phyloP scores from a whole-genome alignment of 2,329 filamentous ascomycete genomes.

The Talaromyces rugulosus region DNA sequence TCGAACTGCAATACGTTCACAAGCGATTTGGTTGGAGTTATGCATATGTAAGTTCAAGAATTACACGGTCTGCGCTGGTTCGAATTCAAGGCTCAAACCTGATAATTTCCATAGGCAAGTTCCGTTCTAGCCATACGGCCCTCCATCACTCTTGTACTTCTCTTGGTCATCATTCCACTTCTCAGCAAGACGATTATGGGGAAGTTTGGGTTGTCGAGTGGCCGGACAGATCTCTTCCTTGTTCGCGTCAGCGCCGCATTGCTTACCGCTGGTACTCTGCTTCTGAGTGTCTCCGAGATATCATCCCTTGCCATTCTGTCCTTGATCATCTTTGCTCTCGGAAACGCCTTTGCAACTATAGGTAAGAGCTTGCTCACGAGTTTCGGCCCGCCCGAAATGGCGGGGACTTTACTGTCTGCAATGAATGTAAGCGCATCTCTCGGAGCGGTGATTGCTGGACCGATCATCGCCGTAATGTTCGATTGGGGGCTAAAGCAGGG shows the following conservation, averaged over 20 bases:
- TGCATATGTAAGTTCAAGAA: conserved; percentile 1
- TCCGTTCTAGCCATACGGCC: conserved; percentile 6
- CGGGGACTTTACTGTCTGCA: conserved; percentile 9
- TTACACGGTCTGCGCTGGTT: background rate
- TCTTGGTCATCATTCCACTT: conserved; percentile 8
- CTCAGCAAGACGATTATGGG: conserved; percentile 2
- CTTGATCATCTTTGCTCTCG: conserved; percentile 7
- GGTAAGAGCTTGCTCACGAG: conserved; percentile 8
- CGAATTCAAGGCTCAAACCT: conserved; percentile 4
- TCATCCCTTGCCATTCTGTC: conserved; percentile 8
- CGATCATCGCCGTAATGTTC: conserved; percentile 5
- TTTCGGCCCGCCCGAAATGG: conserved; percentile 7
- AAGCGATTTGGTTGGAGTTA: conserved; percentile 10
- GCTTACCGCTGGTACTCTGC: conserved; percentile 8
- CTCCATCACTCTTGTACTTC: conserved; percentile 6
- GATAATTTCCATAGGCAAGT: conserved; percentile 3
- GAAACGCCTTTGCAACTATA: conserved; percentile 7
- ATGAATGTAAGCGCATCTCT: conserved; percentile 10
- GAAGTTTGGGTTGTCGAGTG: conserved; percentile 3
- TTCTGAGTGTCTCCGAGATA: conserved; percentile 8
- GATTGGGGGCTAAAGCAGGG: conserved; percentile 6
- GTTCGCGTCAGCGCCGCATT: conserved; percentile 4
- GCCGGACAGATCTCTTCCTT: conserved; percentile 5
- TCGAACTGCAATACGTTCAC: conserved; percentile 7
- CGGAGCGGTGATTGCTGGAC: conserved; percentile 9